Percentiles rank a stretch among this genome's conserved stretches.
phyloP scores from a whole-genome alignment of 2,329 filamentous ascomycete species.

The Fusarium beomiforme region DNA sequence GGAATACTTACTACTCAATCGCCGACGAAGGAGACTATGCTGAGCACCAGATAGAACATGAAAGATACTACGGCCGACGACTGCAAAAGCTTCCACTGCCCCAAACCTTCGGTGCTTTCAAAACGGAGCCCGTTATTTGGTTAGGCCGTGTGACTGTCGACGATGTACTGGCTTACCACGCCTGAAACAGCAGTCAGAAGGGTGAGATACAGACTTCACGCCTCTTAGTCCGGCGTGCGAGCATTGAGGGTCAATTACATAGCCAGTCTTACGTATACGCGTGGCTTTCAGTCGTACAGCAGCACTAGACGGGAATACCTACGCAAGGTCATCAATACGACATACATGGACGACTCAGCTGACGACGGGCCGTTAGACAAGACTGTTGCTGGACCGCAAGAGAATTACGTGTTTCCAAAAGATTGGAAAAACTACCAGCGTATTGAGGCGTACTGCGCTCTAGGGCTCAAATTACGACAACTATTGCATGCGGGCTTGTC shows the following conservation, averaged over 20 bases:
- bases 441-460: constrained; percentile 10
- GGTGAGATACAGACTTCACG: constrained; percentile 15
- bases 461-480: constrained; percentile 14
- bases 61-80: neutral
- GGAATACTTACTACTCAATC: constrained; percentile 13
- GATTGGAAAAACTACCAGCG: constrained; percentile 9
- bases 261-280: constrained; percentile 21
- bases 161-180: neutral
- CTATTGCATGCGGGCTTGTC: constrained; percentile 1
- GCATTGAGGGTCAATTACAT: constrained; percentile 29
- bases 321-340: constrained; percentile 26
- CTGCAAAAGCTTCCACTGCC: constrained; percentile 1
- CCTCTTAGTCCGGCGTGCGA: constrained; percentile 25
- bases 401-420: constrained; percentile 11
- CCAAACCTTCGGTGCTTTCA: constrained; percentile 9
- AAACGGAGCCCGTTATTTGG: constrained; percentile 27
- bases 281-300: constrained; percentile 25
- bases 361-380: constrained; percentile 16
- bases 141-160: constrained; percentile 27
- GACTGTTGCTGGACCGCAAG: constrained; percentile 10
- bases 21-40: constrained; percentile 24
- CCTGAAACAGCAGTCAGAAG: neutral
- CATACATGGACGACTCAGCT: neutral
- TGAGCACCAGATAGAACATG: neutral
- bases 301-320: constrained; percentile 9